Base-by-base conservation (phyloP, 129 eudicot genomes). In the Chrysanthemum lavandulifolium region DNA sequence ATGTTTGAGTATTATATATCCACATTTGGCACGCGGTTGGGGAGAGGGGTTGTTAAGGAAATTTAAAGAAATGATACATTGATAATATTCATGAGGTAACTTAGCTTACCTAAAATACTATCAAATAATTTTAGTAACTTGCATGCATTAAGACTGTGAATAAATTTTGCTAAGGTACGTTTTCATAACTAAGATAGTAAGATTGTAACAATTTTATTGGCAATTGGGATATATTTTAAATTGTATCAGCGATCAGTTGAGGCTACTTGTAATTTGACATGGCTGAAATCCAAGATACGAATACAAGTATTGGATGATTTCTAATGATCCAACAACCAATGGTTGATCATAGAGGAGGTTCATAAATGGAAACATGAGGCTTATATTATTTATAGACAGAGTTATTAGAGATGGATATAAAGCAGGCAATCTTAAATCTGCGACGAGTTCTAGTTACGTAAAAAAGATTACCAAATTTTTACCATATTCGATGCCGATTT, bases 401-500 rank as follows among this genome's bases (percentile, higher is more conserved):
- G 60, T 81, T 23, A 74, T 81, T 68, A 79, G 91, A 60, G 84
- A 84, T 45, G 95, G 95, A 29, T 88, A 88, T 65, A 85, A 88
- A 58, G 95, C 88, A 13, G 90, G 88, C 36, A 88, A 85, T 67
- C 84, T 85, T 33, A 85, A 83, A 48, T 88, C 89, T 8, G 93
- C 93, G 13, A 87, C 84, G 87, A 67, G 31, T 33, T 87, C 85
- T 61, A 81, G 76, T 67, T 87, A 87, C 54, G 85, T 84, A 19
- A 84, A 19, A 84, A 82, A 65, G 82, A 76, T 43, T 87, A 87
- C 54, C 85, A 87, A 59, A 82, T 76, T 71, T 87, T 87, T 58
- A 89, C 93, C 21, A 87, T 87, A 25, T 82, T 87, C 15, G 89
- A 87, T 72, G 87, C 93, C 2, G 89, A 87, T 74, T 87, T 87